Conservation (phyloP, 176 grass and related monocot species). For the Bromus sterilis region DNA sequence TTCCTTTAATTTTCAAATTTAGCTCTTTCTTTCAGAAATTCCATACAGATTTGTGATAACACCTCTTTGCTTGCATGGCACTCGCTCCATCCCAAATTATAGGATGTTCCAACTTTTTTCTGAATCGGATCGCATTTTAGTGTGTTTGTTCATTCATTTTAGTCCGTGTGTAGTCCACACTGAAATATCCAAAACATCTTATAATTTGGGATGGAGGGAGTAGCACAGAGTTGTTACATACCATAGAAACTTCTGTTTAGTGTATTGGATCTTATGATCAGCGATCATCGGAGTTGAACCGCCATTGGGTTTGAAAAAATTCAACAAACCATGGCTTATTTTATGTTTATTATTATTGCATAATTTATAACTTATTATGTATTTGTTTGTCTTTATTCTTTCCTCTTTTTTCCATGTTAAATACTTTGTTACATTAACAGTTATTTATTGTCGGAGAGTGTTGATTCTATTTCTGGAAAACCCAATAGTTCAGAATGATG, state of each 20-base stretch:
- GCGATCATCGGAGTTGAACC: neutral
- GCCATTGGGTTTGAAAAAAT: neutral
- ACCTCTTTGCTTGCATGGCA: slow-evolving; percentile 6
- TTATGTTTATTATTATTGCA: neutral
- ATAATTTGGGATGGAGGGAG: no score
- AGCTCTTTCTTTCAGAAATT: neutral
- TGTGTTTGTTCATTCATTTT: no score
- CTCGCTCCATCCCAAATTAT: no score
- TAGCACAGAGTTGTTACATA: no score
- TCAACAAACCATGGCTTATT: neutral
- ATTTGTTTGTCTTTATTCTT: neutral
- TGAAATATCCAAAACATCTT: no score
- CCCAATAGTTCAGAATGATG: neutral
- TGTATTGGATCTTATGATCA: neutral
- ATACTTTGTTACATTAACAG: neutral
- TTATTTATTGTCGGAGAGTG: neutral
- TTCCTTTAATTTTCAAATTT: neutral
- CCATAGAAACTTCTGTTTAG: neutral
- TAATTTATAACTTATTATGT: neutral
- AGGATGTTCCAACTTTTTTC: no score
- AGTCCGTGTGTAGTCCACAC: no score
- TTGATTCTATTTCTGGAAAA: neutral
- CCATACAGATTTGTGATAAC: neutral
- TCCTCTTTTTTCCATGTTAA: neutral
- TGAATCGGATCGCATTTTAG: no score